phyloP scores from a whole-genome alignment of 306 rosid genomes.

The Cicer pinnatifidum region DNA sequence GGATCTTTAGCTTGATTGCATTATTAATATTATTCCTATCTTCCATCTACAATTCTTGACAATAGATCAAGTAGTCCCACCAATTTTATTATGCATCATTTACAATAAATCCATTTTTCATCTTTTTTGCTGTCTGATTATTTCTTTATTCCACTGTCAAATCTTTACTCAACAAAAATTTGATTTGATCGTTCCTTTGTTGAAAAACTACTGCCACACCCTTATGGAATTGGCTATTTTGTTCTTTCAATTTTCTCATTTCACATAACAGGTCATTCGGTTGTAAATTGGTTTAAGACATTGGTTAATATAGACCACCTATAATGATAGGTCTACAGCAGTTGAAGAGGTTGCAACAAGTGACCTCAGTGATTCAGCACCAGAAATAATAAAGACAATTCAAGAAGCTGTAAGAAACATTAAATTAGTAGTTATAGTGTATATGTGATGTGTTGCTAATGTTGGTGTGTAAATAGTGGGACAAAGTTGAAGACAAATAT shows the following conservation, averaged over 20 bases:
- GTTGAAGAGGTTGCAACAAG: conserved; percentile 56
- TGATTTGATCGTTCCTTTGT: neutral
- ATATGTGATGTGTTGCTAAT: neutral
- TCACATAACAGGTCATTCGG: neutral
- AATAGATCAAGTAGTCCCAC: no score
- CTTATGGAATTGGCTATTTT: neutral
- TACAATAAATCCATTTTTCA: no score
- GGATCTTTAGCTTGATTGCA: neutral
- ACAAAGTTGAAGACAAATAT: conserved; percentile 92
- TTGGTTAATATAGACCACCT: no score
- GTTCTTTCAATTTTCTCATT: neutral
- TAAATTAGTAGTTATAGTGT: neutral
- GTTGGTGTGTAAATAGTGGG: conserved; percentile 57
- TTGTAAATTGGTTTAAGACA: neutral
- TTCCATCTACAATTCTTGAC: neutral
- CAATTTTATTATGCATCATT: no score
- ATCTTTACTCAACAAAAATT: neutral
- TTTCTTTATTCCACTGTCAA: neutral
- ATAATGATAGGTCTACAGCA: neutral
- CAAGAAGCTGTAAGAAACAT: conserved; percentile 71
- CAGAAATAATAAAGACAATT: conserved; percentile 69
- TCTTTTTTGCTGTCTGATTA: neutral
- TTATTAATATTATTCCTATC: neutral
- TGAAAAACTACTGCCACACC: neutral
- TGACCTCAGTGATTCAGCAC: conserved; percentile 54